Conservation (phyloP, 192 early-diverging fungal species). For the Polychytrium aggregatum region DNA sequence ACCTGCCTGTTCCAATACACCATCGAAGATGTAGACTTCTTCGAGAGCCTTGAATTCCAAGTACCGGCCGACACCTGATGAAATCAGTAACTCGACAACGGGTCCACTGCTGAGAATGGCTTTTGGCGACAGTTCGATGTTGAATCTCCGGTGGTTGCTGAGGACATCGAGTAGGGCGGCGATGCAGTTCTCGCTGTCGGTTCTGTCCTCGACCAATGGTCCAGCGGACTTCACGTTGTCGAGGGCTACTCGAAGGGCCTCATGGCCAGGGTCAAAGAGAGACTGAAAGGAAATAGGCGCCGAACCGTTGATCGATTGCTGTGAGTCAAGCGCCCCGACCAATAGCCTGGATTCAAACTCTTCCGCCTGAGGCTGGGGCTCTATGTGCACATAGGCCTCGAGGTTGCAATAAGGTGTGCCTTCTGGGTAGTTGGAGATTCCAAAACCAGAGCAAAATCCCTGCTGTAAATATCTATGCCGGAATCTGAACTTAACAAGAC, state of each 20-base stretch:
- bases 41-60: slow-evolving; percentile 82
- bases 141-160: slow-evolving; percentile 44
- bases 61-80: slow-evolving; percentile 68
- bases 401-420: too few species aligned
- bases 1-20: slow-evolving; percentile 33
- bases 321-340: not conserved
- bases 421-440: not conserved
- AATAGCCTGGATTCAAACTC: too few species aligned
- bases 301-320: not conserved
- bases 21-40: slow-evolving; percentile 42
- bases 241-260: not conserved
- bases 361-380: too few species aligned
- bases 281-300: not conserved
- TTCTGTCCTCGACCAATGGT: not conserved
- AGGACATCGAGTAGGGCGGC: slow-evolving; percentile 11
- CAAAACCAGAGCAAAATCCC: not conserved
- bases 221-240: not conserved
- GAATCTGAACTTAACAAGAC: not conserved
- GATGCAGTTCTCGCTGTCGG: too few species aligned
- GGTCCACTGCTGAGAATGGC: slow-evolving; percentile 55
- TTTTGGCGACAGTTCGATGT: slow-evolving; percentile 61
- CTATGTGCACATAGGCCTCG: too few species aligned
- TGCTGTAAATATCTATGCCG: not conserved
- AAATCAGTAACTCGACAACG: slow-evolving; percentile 63
- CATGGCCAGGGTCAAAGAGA: not conserved